Evolutionary conservation across 2,329 filamentous ascomycete species (phyloP), one percentile per base, ranked within the genome.

Genomic region (Colletotrichum magnum): DNA sequence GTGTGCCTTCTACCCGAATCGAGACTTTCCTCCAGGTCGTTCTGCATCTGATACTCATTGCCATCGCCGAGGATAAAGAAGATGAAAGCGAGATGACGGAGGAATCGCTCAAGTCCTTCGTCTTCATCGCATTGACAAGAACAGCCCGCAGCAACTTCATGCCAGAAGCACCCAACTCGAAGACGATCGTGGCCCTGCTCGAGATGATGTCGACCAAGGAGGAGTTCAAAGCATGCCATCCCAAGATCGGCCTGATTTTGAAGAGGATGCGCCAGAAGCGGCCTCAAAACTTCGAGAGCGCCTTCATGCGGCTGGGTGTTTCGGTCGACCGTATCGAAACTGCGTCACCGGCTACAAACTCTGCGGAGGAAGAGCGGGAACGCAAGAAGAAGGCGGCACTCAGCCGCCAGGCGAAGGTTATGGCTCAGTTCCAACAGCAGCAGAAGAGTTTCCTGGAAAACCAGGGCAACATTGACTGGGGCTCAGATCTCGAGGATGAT

Each of bases 341-440:
- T 5, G 90, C 91, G 4, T 96, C 94, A 1, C 94, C 95, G n/a
- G 93, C 93, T 15, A 87, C 85, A 64, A 87, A 85, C 62, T 86
- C 89, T 6, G 89, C 86, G 45, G 91, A 93, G 68, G 92, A 92
- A 73, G 93, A 95, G 76, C 88, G 89, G 16, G 93, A 95, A 79
- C 85, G 90, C 70, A 97, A 95, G 84, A 99, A 98, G 85, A 93
- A 93, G 80, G 93, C 95, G 60, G 96, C 96, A 0, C 82, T 95
- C 48, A 95, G 94, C 74, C 90, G 96, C 24, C 95, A 98, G 80
- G 95, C 95, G 2, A 93, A 90, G 76, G 94, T 99, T 39, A 98
- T 99, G 95, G 96, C 95, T 2, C 94, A 98, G 77, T 98, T 99
- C 81, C 96, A 98, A 78, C 93, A 97, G 77, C 95, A 99, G 77